Percentiles rank a stretch among this genome's conserved stretches.
Evolutionary conservation across 306 rosid genomes (phyloP).

Genomic region (Lupinus albus): DNA sequence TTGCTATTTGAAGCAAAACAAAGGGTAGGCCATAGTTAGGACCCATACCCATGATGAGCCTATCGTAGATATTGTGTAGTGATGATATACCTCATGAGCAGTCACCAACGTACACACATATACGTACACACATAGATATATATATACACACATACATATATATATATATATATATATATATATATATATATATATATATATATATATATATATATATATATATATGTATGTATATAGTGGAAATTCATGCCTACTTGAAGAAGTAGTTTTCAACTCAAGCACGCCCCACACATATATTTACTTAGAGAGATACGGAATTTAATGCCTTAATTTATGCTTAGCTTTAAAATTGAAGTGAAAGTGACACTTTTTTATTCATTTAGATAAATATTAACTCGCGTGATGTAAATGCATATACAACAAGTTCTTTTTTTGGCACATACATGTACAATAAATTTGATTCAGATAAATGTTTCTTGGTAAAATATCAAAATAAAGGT

Average conservation of each 20-base stretch:
- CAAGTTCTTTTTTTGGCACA: too few species aligned
- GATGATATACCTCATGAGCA: constrained; percentile 34
- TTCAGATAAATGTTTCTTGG: too few species aligned
- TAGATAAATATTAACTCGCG: neutral
- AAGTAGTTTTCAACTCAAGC: constrained; percentile 37
- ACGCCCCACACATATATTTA: constrained; percentile 35
- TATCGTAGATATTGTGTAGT: constrained; percentile 25
- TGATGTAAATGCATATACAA: too few species aligned
- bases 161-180: too few species aligned
- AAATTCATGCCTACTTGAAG: constrained; percentile 40
- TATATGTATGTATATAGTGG: neutral
- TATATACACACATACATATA: too few species aligned
- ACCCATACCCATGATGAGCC: constrained; percentile 37
- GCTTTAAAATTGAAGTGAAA: constrained; percentile 9
- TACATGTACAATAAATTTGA: too few species aligned
- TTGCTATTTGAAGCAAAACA: constrained; percentile 39
- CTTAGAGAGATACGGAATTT: constrained; percentile 45
- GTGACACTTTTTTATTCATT: constrained; percentile 16
- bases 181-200: too few species aligned
- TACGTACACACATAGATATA: too few species aligned
- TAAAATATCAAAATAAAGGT: too few species aligned
- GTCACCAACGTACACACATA: too few species aligned
- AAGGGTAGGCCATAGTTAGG: constrained; percentile 44
- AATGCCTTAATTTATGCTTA: constrained; percentile 34
- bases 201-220: too few species aligned